phyloP scores from a whole-genome alignment of 2,329 filamentous ascomycete species.

The Pseudonectria buxi region DNA sequence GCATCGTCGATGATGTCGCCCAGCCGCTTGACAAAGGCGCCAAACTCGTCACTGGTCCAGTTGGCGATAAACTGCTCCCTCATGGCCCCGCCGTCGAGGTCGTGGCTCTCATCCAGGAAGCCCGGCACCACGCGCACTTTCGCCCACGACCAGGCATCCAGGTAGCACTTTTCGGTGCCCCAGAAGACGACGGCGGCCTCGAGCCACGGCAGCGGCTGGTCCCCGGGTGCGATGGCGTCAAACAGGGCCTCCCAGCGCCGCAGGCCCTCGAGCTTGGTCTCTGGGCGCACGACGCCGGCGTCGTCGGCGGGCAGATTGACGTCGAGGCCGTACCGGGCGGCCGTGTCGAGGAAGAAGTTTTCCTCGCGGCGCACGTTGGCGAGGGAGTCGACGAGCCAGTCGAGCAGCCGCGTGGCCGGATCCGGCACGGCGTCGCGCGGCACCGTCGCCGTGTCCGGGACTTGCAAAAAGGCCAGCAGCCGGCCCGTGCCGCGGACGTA shows the following conservation, averaged over 20 bases:
- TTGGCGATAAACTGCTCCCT: conserved; percentile 60
- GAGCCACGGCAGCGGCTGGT: conserved; percentile 39
- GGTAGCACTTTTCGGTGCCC: conserved; percentile 64
- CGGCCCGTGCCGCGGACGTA: conserved; percentile 62
- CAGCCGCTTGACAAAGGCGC: conserved; percentile 49
- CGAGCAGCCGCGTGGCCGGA: conserved; percentile 49
- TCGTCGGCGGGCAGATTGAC: conserved; percentile 30
- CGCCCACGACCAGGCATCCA: conserved; percentile 52
- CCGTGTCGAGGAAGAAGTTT: conserved; percentile 59
- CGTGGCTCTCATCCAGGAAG: conserved; percentile 27
- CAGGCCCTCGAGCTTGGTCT: conserved; percentile 33
- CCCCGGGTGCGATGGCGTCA: conserved; percentile 42
- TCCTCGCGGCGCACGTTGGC: conserved; percentile 62
- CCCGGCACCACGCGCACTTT: conserved; percentile 24
- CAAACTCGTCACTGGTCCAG: conserved; percentile 58
- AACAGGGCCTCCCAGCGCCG: conserved; percentile 41
- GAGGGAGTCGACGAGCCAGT: conserved; percentile 57
- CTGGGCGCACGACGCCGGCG: conserved; percentile 18
- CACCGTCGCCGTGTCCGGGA: conserved; percentile 33
- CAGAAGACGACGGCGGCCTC: conserved; percentile 69
- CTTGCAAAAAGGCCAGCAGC: conserved; percentile 54
- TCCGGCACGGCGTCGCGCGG: conserved; percentile 6
- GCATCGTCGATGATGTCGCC: conserved; percentile 49
- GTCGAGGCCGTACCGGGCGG: conserved; percentile 50
- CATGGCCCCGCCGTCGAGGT: conserved; percentile 59